Evolutionary conservation across 495 filamentous ascomycete genomes (phyloP).

Genomic region (Opeltia flavorubescens): DNA sequence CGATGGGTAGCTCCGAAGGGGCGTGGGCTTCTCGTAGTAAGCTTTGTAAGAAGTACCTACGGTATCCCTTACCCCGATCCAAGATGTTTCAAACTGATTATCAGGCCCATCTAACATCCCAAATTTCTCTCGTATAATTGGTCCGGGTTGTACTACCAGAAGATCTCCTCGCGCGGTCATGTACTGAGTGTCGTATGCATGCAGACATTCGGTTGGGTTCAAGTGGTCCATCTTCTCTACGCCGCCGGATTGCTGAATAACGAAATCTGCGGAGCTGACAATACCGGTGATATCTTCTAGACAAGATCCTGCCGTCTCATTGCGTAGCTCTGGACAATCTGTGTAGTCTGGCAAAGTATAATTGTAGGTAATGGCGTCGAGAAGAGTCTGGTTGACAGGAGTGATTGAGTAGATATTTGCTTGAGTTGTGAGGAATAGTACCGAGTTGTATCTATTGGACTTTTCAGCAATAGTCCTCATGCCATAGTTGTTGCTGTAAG

Average conservation of each 20-base stretch:
- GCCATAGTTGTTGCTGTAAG: background rate
- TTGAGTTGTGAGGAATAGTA: background rate
- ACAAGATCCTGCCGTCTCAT: too few relatives aligned
- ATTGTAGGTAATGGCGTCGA: background rate
- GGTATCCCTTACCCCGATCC: conserved; percentile 2
- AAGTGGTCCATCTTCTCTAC: background rate
- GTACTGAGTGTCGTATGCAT: conserved; percentile 1
- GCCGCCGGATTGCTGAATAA: conserved; percentile 10
- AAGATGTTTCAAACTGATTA: conserved; percentile 1
- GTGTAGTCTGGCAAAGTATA: too few relatives aligned
- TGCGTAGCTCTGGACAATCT: too few relatives aligned
- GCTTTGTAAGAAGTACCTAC: background rate
- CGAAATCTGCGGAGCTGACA: conserved; percentile 22
- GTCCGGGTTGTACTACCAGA: conserved; percentile 1
- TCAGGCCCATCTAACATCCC: background rate
- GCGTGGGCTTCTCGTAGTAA: background rate
- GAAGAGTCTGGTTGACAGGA: background rate
- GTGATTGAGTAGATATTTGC: background rate
- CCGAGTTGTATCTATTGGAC: background rate
- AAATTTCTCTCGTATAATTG: background rate
- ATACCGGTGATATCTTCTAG: conserved; percentile 19
- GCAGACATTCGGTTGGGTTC: conserved; percentile 1
- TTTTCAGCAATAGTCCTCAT: background rate
- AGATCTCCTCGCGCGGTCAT: background rate
- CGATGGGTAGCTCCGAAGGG: background rate